phyloP scores from a whole-genome alignment of 768 basidiomycete species.

The Lactarius akahatsu region DNA sequence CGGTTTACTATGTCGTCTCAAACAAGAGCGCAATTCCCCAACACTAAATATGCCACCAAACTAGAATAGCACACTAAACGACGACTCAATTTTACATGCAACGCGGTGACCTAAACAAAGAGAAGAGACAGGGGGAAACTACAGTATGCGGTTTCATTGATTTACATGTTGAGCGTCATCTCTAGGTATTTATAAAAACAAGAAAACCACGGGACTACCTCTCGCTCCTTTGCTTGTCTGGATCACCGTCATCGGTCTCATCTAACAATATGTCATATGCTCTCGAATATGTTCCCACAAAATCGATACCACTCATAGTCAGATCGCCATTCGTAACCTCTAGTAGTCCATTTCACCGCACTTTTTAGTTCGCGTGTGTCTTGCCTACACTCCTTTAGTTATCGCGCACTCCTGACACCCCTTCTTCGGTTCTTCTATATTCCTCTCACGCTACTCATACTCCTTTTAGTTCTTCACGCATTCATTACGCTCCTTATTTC shows the following conservation, averaged over 20 bases:
- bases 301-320: neutral
- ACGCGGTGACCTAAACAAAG: neutral
- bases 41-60: neutral
- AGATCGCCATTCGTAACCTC: neutral
- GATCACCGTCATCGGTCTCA: neutral
- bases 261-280: neutral
- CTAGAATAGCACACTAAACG: no score
- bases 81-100: neutral
- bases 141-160: neutral
- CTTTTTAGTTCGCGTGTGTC: neutral
- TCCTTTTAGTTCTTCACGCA: neutral
- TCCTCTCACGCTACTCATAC: neutral
- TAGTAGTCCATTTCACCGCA: neutral
- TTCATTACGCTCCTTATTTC: neutral
- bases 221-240: neutral
- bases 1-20: constrained; percentile 3
- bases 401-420: neutral
- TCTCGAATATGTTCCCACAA: neutral
- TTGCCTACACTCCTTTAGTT: neutral
- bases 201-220: neutral
- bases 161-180: neutral
- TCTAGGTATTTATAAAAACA: no score
- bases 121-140: neutral
- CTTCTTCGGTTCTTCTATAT: neutral
- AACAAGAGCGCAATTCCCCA: constrained; percentile 10